Base-by-base conservation (phyloP, 345 rosid species). In the Hibiscus syriacus region DNA sequence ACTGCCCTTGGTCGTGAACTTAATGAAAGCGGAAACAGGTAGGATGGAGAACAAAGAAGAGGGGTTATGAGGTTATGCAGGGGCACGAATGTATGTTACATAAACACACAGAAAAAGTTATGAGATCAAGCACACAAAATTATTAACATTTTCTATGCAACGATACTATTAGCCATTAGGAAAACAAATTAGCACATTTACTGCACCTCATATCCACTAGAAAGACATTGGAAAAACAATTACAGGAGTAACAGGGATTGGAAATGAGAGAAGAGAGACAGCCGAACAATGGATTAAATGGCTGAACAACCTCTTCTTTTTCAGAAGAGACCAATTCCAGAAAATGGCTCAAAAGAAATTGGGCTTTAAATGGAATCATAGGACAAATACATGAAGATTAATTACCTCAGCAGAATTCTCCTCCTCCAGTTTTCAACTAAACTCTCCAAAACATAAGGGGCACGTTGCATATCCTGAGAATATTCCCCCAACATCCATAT, bases 401-500 rank as follows among this genome's bases (percentile, higher is more conserved):
- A 59, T 67, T 79, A 90, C 98, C 92, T 87, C 97, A 62, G 96
- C 84, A 16, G 98, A 89, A 78, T 83, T 87, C 78, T 93, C 97
- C 11, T 90, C 98, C 54, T 90, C 98, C 98, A 93, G 77, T 82
- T 89, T 70, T 89, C 97, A 46, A 81, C 78, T 74, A 90, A 79
- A 72, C 88, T 85, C 85, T 90, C 95, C 75, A 93, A 80, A 64
- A 90, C 73, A 70, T 93, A 93, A 72, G 96, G 97, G 73, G 98
- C 92, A 82, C 90, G 96, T 36, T 73, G 85, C 97, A 93, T 93
- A 70, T 93, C 98, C 79, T 85, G 96, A 56, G 99, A 87, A 85
- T 94, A 94, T 80, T 91, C 99, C 64, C 99, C 99, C 80, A 94
- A 74, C 97, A 94, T 94, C 99, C 97, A 94, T 83, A 91, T 91